Base-by-base conservation (phyloP, 164 flowering plant genomes). In the Paratinospora sagittata region DNA sequence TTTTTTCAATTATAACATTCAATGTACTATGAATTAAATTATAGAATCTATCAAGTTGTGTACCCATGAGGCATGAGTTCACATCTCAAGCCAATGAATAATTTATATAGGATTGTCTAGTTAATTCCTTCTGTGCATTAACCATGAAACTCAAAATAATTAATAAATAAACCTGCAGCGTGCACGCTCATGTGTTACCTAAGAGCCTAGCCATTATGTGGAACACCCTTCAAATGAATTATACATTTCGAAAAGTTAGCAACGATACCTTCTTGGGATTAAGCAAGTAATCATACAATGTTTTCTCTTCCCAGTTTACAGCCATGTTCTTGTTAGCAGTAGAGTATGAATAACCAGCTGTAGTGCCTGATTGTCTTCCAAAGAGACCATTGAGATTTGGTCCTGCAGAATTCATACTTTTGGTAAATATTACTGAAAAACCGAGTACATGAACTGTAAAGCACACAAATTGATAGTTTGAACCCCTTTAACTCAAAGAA, bases 301-400 rank as follows among this genome's bases (percentile, higher is more conserved):
- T 82, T 8, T 78, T 71, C 80, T 86, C 89, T 62, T 71, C 82
- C 89, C 89, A 86, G 14, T 6, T 76, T 26, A 86, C 89, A 71
- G 89, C 89, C 89, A 66, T 86, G 74, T 82, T 84, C 79, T 86
- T 86, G 82, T 86, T 84, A 39, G 85, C 89, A 73, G 86, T 63
- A 55, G 89, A 84, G 75, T 82, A 86, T 0, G 89, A 86, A 72
- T 86, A 86, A 3, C 89, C 89, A 78, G 87, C 33, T 21, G 87
- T 82, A 6, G 87, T 86, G 0, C 89, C 89, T n/a, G 86, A 84
- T 36, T 84, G 86, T 67, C 86, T 83, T 37, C 87, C 89, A 37
- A 86, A 86, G 17, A 86, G 87, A 13, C 89, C 89, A 75, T 83
- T 83, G 74, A 86, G 73, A 62, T 86, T 86, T 47, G 89, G 89